These are phyloP conservation scores for Plasmodium yoelii DNA, from an alignment of 169 alveolate species.

Conservation along the genomic window DNA sequence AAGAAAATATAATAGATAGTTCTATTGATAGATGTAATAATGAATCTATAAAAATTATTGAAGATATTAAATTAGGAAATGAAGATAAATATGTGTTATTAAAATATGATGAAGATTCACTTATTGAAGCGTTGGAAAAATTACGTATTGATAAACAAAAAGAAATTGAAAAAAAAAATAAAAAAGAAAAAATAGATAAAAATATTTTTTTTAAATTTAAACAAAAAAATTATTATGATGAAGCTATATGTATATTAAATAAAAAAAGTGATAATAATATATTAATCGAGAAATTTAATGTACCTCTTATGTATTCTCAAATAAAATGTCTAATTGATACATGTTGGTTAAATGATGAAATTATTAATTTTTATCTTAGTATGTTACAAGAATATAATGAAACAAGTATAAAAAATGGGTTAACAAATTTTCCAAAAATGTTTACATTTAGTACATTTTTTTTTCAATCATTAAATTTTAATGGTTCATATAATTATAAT, in stretches of 20 bases:
- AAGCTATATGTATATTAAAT: slow-evolving; percentile 28
- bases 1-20: not conserved
- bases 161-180: not conserved
- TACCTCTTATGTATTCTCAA: slow-evolving; percentile 42
- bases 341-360: slow-evolving; percentile 92
- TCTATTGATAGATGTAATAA: slow-evolving; percentile 4
- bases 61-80: slow-evolving; percentile 4
- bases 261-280: slow-evolving; percentile 42
- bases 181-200: slow-evolving; percentile 28
- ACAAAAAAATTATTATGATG: slow-evolving; percentile 45
- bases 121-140: slow-evolving; percentile 56
- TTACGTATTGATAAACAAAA: slow-evolving; percentile 50
- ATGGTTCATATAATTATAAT: slow-evolving; percentile 84
- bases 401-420: slow-evolving; percentile 18
- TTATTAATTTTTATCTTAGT: slow-evolving; percentile 89
- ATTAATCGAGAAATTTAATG: slow-evolving; percentile 29
- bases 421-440: slow-evolving; percentile 76
- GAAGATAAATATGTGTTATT: slow-evolving; percentile 34
- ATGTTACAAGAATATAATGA: slow-evolving; percentile 89
- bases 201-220: slow-evolving; percentile 48
- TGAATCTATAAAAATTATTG: slow-evolving; percentile 19
- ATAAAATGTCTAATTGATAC: slow-evolving; percentile 84
- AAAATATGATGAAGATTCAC: slow-evolving; percentile 64
- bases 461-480: slow-evolving; percentile 82
- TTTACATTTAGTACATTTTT: slow-evolving; percentile 90